A percentile compares a stretch with the other conserved stretches of the same genome.
Conservation (phyloP, 129 eudicot species). For the Tagetes patula region DNA sequence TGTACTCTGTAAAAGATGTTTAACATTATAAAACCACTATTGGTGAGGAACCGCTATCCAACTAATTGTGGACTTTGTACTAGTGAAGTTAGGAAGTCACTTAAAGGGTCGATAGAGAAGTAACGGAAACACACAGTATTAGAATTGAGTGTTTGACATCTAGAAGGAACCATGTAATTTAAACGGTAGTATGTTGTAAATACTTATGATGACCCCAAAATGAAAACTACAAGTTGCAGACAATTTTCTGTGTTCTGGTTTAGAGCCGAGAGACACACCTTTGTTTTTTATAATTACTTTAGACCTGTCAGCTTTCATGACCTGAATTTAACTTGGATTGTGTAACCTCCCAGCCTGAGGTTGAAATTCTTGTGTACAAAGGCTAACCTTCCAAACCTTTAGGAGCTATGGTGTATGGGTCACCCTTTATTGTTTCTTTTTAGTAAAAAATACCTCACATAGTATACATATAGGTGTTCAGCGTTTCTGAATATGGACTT, state of each 20-base stretch:
- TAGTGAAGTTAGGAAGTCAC: neutral
- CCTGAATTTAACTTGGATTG: conserved; percentile 14
- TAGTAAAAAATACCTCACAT: neutral
- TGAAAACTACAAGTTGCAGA: conserved; percentile 10
- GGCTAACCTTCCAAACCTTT: conserved; percentile 9
- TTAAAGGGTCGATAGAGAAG: conserved; percentile 1
- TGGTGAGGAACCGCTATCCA: neutral
- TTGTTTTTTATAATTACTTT: neutral
- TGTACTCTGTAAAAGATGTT: neutral
- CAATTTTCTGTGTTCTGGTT: neutral
- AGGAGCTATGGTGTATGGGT: conserved; percentile 18
- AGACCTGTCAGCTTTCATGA: conserved; percentile 9
- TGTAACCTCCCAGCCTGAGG: conserved; percentile 7
- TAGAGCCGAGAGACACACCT: neutral
- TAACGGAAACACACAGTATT: neutral
- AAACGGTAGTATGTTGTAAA: neutral
- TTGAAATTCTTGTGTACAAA: conserved; percentile 17
- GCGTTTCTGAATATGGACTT: conserved; percentile 10
- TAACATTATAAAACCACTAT: neutral
- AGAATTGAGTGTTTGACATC: neutral
- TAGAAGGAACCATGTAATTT: conserved; percentile 14
- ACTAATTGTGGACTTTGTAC: neutral
- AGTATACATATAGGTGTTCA: conserved; percentile 9
- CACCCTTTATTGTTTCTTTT: conserved; percentile 11
- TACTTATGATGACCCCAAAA: conserved; percentile 5